phyloP scores from a whole-genome alignment of 768 basidiomycete genomes.

The Rhizopogon rudus region DNA sequence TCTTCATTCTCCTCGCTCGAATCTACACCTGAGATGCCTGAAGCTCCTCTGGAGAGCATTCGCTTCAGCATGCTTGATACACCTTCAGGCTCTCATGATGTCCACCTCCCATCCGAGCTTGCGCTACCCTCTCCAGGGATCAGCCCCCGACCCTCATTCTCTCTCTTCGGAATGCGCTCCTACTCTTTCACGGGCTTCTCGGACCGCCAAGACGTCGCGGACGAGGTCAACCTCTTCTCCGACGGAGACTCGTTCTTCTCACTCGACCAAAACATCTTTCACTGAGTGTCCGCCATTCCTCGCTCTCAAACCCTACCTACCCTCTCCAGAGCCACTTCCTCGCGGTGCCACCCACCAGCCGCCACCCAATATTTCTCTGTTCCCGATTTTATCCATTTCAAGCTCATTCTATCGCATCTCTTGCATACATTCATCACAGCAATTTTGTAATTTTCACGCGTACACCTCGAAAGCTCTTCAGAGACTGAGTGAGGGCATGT shows the following conservation, averaged over 20 bases:
- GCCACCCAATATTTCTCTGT: constrained; percentile 20
- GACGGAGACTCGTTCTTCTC: constrained; percentile 33
- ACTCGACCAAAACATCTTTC: constrained; percentile 43
- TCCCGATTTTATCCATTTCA: constrained; percentile 16
- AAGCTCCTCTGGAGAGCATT: constrained; percentile 34
- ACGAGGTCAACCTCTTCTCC: constrained; percentile 39
- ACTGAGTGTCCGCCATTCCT: constrained; percentile 27
- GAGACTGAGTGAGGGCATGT: constrained; percentile 8
- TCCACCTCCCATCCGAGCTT: constrained; percentile 19
- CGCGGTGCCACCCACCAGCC: constrained; percentile 25
- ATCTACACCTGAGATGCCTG: constrained; percentile 48
- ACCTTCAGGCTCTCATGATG: constrained; percentile 32
- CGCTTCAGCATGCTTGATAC: constrained; percentile 34
- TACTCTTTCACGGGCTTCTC: constrained; percentile 38
- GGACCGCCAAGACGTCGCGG: constrained; percentile 30
- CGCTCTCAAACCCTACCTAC: constrained; percentile 18
- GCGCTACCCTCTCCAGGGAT: constrained; percentile 13
- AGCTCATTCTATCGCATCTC: constrained; percentile 27
- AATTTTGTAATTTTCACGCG: constrained; percentile 13
- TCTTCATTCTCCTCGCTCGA: constrained; percentile 51
- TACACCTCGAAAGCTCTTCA: constrained; percentile 15
- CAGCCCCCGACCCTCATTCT: constrained; percentile 15
- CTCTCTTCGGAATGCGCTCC: constrained; percentile 36
- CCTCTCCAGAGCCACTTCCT: constrained; percentile 19
- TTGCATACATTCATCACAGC: constrained; percentile 29